Conservation (phyloP, 495 filamentous ascomycete genomes). For the Daldinia bambusicola region DNA sequence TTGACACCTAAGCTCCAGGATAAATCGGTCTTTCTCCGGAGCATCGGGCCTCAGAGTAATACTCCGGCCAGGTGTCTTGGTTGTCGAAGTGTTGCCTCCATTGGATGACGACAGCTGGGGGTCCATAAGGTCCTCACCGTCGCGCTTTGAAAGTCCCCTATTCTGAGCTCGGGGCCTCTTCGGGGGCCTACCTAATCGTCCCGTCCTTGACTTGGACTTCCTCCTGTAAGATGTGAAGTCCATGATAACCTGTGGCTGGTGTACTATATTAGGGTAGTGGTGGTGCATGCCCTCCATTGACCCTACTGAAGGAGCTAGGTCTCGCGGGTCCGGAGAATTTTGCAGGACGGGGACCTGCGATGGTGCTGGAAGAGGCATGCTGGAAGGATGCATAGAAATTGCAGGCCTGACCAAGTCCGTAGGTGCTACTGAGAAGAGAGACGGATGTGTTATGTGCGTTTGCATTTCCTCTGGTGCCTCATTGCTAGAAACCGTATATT, state of each 20-base stretch:
- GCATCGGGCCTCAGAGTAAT: conserved; percentile 53
- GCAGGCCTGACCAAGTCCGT: conserved; percentile 39
- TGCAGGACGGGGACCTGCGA: conserved; percentile 38
- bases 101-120: conserved; percentile 38
- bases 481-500: conserved; percentile 45
- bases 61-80: conserved; percentile 29
- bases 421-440: conserved; percentile 37
- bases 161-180: conserved; percentile 46
- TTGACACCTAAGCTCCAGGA: conserved; percentile 56
- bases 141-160: conserved; percentile 41
- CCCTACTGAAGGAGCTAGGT: conserved; percentile 34
- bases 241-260: conserved; percentile 35
- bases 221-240: conserved; percentile 39
- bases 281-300: conserved; percentile 40
- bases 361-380: conserved; percentile 38
- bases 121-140: conserved; percentile 34
- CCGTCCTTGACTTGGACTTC: conserved; percentile 36
- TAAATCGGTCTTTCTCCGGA: conserved; percentile 58
- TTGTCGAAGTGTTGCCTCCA: conserved; percentile 38
- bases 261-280: conserved; percentile 36
- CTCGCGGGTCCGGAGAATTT: conserved; percentile 38
- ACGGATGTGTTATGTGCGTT: conserved; percentile 34
- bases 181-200: conserved; percentile 36
- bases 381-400: conserved; percentile 28
- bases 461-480: conserved; percentile 38